Evolutionary conservation across 148 eudicot species (phyloP), one percentile per base, ranked within the genome.

Genomic region (Fagopyrum esculentum): DNA sequence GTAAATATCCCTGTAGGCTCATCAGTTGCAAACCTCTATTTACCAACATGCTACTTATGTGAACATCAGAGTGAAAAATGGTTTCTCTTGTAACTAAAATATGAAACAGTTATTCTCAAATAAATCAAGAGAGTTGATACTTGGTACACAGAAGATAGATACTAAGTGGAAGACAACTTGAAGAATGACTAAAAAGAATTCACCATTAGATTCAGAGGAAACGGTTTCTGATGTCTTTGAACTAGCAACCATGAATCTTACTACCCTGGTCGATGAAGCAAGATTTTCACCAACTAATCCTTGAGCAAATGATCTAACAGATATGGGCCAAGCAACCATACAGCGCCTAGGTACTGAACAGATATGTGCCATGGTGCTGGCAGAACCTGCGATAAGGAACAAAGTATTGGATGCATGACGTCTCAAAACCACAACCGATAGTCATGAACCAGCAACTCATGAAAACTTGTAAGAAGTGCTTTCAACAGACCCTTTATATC

Each of bases 151-250:
- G 26, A 50, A 72, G 66, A 12, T 64, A 48, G 49, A 52, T 70
- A 19, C 9, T 68, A 16, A 70, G 48, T 17, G 43, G 16, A 68
- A 54, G 71, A 66, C 12, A 26, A 30, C 43, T 48, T 17, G 29
- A 59, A 73, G 35, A 68, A 26, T 26, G 35, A 22, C 46, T 59
- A 73, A 78, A 68, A 13, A 66, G 71, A 66, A 81, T 85, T 81
- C 77, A 92, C 98, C 85, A 60, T 83, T 81, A 26, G 90, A 79
- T 68, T 85, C 85, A 35, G 87, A 79, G 74, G 81, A 74, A 43
- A 79, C 76, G 35, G 86, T 59, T 71, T 87, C 89, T 72, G 91
- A 80, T 22, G 86, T 77, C 80, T 86, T 89, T 54, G 82, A 81
- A 81, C 91, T 86, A n/a, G 93, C 76, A 64, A 84, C 86, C 56